Percentiles rank a stretch among this genome's conserved stretches.
Evolutionary conservation across 2,329 filamentous ascomycete species (phyloP).

Genomic region (Sporothrix phasma): DNA sequence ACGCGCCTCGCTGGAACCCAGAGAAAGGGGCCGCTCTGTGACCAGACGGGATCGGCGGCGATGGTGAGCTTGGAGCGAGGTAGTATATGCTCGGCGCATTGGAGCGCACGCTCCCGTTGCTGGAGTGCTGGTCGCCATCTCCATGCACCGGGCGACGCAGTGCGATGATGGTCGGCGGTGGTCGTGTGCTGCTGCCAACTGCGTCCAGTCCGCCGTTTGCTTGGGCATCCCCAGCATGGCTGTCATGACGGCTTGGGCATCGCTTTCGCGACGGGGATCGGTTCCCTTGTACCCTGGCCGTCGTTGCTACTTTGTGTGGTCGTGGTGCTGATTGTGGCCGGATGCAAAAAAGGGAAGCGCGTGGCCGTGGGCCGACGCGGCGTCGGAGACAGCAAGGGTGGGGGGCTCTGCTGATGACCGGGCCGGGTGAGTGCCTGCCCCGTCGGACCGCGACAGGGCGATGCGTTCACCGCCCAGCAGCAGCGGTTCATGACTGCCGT

Average conservation of each 20-base stretch:
- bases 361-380: constrained; percentile 6
- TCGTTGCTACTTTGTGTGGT: background rate
- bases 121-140: background rate
- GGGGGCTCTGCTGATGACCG: background rate
- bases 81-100: constrained; percentile 8
- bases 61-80: constrained; percentile 5
- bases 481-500: background rate
- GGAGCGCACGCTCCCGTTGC: background rate
- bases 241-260: background rate
- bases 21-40: background rate
- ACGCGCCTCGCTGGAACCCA: background rate
- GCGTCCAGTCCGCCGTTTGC: background rate
- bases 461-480: background rate
- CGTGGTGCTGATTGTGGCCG: background rate
- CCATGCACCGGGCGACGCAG: background rate
- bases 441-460: background rate
- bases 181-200: background rate
- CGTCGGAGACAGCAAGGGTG: constrained; percentile 8
- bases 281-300: background rate
- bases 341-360: background rate
- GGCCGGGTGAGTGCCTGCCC: background rate
- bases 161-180: background rate
- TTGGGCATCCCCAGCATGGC: background rate
- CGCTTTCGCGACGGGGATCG: background rate
- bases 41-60: background rate